Evolutionary conservation across 805 yeast genomes (phyloP), one percentile per base, ranked within the genome.

Genomic region (Monosporozyma siamensis): DNA sequence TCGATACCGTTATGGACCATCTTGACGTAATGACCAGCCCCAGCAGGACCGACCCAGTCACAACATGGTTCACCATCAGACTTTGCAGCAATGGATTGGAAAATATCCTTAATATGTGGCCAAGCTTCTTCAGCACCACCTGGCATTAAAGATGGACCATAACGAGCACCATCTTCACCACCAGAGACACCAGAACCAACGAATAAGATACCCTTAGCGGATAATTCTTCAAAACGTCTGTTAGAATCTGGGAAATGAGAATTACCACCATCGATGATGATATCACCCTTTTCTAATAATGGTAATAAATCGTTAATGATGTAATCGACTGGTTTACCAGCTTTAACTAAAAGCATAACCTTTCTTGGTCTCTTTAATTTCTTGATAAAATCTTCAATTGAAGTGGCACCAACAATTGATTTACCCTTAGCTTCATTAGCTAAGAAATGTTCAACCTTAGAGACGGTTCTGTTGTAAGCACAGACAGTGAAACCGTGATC

Each of bases 1-100:
- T 90, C 98, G 59, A 90, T 90, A 84, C 98, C 98, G 68, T 90
- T 90, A 78, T 90, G 98, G 52, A 92, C 97, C 98, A 92, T 92
- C 77, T 90, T 90, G 65, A 90, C 97, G 72, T 82, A 90, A 72
- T 90, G 98, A 62, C 98, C 98, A 38, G 97, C 80, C 69, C 98
- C 98, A 48, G 95, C 95, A 56, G 90, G 95, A 62, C 98, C 98
- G 58, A 90, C 97, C 98, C 98, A 90, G 79, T 90, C 98, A 74
- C 98, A 90, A 74, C 98, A 90, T 65, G 98, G 96, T 74, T 92
- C 97, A 59, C 95, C 96, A 63, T 92, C 96, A 49, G 95, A 69
- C 75, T 90, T 88, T 65, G 98, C 97, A 44, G 97, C 72, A 59
- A 92, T 84, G 43, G 89, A 78, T 73, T 90, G 98, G 87, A 90